Evolutionary conservation across 345 rosid genomes (phyloP), one percentile per base, ranked within the genome.

Genomic region (Camelina sativa): DNA sequence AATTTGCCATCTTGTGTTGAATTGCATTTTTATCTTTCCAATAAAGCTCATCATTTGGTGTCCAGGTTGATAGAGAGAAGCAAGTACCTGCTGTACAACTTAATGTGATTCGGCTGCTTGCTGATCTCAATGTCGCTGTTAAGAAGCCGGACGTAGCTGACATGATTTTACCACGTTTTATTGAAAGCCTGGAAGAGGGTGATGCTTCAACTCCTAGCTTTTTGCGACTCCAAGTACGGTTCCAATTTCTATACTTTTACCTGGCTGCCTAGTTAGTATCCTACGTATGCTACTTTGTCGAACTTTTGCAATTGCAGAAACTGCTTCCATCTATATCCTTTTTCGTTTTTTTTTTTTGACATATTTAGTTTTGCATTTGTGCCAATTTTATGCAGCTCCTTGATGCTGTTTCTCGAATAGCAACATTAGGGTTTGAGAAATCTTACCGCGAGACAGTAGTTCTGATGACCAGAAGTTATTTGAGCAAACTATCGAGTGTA

Each of bases 151-250:
- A 96, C 79, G 93, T 91, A 76, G 94, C 94, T 37, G 98, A 96
- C 87, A 91, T 92, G 98, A 89, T 96, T 73, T 82, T 96, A 84
- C 98, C 99, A 5, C 96, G 91, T 75, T 96, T 89, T 84, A 83
- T 96, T 78, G 99, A 96, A 87, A 90, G 85, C 77, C 82, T 96
- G 78, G 99, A 96, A 85, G 99, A 92, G 92, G 98, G 99, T 53
- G 99, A 92, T 80, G 98, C 97, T 82, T 85, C 92, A 53, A 65
- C 86, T 83, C 92, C 99, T 76, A 84, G 99, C 80, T 79, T 85
- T 80, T 82, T 96, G 78, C 90, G 98, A 77, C 91, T 96, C 77
- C 86, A 91, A 71, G 99, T 92, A 92, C 67, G 89, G 55, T 71
- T 70, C 81, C 62, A 76, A 16, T 82, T 60, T 74, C 72, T 78